Conservation (phyloP, 192 early-diverging fungal genomes). For the Haplosporangium gracile region DNA sequence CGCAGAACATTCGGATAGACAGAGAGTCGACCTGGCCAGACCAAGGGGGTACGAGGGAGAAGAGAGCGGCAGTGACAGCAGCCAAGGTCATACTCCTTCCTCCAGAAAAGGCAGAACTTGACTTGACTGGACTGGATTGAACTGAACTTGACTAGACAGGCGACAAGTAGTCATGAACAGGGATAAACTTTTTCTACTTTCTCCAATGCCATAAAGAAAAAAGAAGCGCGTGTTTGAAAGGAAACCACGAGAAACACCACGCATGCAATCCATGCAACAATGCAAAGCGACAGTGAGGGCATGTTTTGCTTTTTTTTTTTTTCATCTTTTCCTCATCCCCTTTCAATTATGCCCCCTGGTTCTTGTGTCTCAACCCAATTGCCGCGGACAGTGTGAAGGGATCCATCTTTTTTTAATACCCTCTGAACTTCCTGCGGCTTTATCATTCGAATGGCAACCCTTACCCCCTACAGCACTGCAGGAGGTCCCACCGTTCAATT, state of each 20-base stretch:
- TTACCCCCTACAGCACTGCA: not conserved
- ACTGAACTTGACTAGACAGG: no score
- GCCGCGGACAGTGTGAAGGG: not conserved
- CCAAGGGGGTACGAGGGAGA: not conserved
- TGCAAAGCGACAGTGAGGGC: not conserved
- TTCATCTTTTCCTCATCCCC: not conserved
- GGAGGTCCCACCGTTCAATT: not conserved
- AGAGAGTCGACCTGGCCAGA: not conserved
- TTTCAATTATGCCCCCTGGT: not conserved
- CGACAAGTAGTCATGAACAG: not conserved
- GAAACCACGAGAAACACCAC: not conserved
- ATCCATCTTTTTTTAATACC: not conserved
- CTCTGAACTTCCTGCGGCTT: not conserved
- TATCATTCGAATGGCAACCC: not conserved
- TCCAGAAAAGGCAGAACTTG: not conserved
- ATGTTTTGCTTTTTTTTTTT: not conserved
- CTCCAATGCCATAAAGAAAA: not conserved
- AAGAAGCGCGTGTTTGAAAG: slow-evolving; percentile 1
- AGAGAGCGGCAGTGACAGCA: not conserved
- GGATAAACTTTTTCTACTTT: not conserved
- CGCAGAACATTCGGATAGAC: not conserved
- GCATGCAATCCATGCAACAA: not conserved
- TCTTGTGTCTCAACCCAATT: not conserved
- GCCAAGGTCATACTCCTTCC: not conserved
- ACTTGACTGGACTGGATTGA: not conserved